Evolutionary conservation across 2,329 filamentous ascomycete genomes (phyloP).

Genomic region (Verruconis gallopava): DNA sequence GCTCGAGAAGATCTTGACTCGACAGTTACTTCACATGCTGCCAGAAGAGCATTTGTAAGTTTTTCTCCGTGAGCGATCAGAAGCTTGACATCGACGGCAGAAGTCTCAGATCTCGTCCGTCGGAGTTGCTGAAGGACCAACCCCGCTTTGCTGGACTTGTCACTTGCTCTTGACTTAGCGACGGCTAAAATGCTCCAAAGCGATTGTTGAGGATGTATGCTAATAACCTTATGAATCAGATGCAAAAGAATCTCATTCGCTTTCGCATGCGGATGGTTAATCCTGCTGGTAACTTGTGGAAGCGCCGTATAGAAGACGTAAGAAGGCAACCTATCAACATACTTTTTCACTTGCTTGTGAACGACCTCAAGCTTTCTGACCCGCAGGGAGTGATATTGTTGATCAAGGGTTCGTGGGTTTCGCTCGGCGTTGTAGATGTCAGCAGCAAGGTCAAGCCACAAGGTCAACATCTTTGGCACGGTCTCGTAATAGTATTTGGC

Average conservation of each 20-base stretch:
- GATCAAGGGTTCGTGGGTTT: constrained; percentile 32
- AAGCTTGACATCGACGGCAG: constrained; percentile 47
- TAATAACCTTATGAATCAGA: constrained; percentile 79
- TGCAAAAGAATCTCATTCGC: constrained; percentile 65
- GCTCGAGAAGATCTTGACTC: constrained; percentile 56
- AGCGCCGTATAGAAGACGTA: constrained; percentile 75
- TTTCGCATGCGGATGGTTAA: constrained; percentile 67
- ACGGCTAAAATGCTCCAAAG: constrained; percentile 85
- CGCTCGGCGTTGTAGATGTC: constrained; percentile 41
- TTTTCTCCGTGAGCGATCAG: constrained; percentile 70
- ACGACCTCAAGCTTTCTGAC: constrained; percentile 41
- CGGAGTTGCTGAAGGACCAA: constrained; percentile 25
- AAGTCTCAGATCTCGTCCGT: constrained; percentile 41
- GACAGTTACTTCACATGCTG: constrained; percentile 69
- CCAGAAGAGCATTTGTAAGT: constrained; percentile 67
- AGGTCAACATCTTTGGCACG: constrained; percentile 74
- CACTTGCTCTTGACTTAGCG: constrained; percentile 51
- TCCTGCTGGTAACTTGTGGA: constrained; percentile 89
- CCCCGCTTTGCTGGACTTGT: constrained; percentile 8
- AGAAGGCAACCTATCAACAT: constrained; percentile 57
- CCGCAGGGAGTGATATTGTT: constrained; percentile 9
- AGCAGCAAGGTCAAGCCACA: constrained; percentile 87
- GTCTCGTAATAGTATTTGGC: constrained; percentile 96
- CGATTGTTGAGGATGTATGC: constrained; percentile 77
- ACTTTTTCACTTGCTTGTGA: constrained; percentile 67